A percentile compares a stretch with the other conserved stretches of the same genome.
These are phyloP conservation scores for Lasiosphaeria hispida DNA, from an alignment of 495 filamentous ascomycete genomes.

Conservation along the genomic window DNA sequence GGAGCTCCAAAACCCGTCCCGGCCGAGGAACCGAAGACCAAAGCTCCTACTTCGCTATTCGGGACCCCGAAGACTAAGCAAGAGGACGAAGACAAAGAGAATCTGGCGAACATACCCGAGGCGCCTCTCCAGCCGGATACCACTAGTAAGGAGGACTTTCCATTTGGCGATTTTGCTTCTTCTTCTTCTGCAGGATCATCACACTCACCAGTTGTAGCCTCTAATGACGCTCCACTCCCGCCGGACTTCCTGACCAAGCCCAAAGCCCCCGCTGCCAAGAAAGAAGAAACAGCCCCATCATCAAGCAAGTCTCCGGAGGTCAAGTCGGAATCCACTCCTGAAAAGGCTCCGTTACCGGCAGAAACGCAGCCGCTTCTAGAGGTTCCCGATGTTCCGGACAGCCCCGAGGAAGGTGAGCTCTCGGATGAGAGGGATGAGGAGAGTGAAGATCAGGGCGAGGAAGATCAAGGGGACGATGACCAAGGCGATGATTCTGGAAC, in stretches of 20 bases:
- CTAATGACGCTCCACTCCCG: conserved; percentile 29
- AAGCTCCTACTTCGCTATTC: conserved; percentile 7
- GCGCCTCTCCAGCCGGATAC: conserved; percentile 74
- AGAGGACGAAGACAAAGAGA: conserved; percentile 33
- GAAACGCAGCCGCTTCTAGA: conserved; percentile 15
- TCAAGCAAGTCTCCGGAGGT: background rate
- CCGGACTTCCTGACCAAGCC: conserved; percentile 29
- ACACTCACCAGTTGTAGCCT: conserved; percentile 37
- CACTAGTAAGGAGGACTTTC: conserved; percentile 65
- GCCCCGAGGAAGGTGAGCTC: conserved; percentile 22
- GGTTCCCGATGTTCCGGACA: conserved; percentile 27
- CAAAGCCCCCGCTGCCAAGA: background rate
- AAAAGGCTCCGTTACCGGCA: background rate
- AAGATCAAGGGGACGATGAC: conserved; percentile 30
- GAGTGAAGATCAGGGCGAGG: conserved; percentile 25
- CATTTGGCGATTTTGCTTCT: conserved; percentile 65
- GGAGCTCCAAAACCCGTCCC: conserved; percentile 12
- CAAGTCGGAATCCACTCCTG: background rate
- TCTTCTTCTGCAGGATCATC: conserved; percentile 60
- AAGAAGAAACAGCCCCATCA: too few relatives aligned
- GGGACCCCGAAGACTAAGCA: conserved; percentile 37
- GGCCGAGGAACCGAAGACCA: background rate
- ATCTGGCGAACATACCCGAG: conserved; percentile 40
- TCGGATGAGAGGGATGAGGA: conserved; percentile 30
- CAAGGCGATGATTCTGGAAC: conserved; percentile 39